Base-by-base conservation (phyloP, 2,329 filamentous ascomycete species). In the Chaetomiaceae sp. region DNA sequence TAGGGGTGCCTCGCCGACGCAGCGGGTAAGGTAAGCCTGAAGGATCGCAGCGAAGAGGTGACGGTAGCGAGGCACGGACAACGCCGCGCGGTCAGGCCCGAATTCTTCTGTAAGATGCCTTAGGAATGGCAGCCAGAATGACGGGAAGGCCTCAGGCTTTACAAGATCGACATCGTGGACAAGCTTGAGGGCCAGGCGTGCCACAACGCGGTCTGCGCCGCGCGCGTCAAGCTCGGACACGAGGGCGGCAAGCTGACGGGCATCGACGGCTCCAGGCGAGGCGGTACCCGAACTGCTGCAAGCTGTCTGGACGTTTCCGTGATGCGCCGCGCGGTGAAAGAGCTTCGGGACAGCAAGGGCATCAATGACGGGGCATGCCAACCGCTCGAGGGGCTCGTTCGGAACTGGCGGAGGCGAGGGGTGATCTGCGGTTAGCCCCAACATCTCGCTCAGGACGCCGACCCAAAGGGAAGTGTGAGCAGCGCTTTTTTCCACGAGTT, bases 61-160 rank as follows among this genome's bases (percentile, higher is more conserved):
- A 3, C 20, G 47, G 26, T 47, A 51, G 9, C 51, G 45, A 26
- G 51, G 42, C 1, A 40, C 32, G 10, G 43, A 46, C 24, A 48
- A 18, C 1, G 36, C 15, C 14, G 42, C 18, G 2, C 20, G 7
- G 15, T 42, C 19, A 33, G 45, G 38, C 18, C 42, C 41, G 29
- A 53, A 45, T 10, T 47, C 26, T 3, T 24, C 34, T 6, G 46
- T n/a, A 6, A 56, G 43, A 3, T 43, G 30, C 2, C 29, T 14
- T 4, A 53, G 42, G 29, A 54, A 52, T 6, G 49, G 51, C 3
- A 54, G 29, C 50, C 53, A 56, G 3, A 54, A 36, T n/a, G 36
- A 22, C 1, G 24, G 3, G 33, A 56, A 51, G 8, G 49, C 34
- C 8, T 10, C 22, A 2, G 29, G 33, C n/a, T 26, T 18, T 18